Evolutionary conservation across 2,329 filamentous ascomycete species (phyloP).

Genomic region (Cladosporium cucumerinum): DNA sequence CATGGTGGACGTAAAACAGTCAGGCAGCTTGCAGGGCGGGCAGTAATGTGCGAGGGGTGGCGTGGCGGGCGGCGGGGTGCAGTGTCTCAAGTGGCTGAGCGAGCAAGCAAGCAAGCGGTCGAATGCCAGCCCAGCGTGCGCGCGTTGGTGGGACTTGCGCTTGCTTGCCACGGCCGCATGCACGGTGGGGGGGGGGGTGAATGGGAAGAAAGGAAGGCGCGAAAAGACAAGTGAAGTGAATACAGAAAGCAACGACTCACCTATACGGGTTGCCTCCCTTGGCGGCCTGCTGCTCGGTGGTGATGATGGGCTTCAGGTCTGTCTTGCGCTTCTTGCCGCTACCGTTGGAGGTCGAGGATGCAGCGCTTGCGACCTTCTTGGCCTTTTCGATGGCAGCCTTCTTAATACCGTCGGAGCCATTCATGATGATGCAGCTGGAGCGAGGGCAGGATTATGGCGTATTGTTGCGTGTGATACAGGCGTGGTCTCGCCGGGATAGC

Average conservation of each 20-base stretch:
- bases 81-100: constrained; percentile 14
- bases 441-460: background rate
- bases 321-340: constrained; percentile 61
- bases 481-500: constrained; percentile 4
- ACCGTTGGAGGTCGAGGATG: constrained; percentile 41
- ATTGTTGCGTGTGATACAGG: background rate
- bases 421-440: constrained; percentile 53
- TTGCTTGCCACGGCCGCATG: constrained; percentile 4
- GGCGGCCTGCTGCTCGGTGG: constrained; percentile 56
- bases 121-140: constrained; percentile 3
- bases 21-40: constrained; percentile 7
- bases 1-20: background rate
- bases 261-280: constrained; percentile 43
- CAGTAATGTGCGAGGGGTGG: constrained; percentile 11
- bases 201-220: constrained; percentile 2
- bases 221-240: background rate
- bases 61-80: constrained; percentile 9
- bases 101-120: constrained; percentile 3
- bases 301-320: constrained; percentile 71
- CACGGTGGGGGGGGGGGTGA: background rate
- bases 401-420: constrained; percentile 58
- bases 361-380: constrained; percentile 60
- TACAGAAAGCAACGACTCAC: constrained; percentile 32
- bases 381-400: constrained; percentile 64
- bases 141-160: background rate